Base-by-base conservation (phyloP, 192 early-diverging fungal species). In the Coemansia sp. region DNA sequence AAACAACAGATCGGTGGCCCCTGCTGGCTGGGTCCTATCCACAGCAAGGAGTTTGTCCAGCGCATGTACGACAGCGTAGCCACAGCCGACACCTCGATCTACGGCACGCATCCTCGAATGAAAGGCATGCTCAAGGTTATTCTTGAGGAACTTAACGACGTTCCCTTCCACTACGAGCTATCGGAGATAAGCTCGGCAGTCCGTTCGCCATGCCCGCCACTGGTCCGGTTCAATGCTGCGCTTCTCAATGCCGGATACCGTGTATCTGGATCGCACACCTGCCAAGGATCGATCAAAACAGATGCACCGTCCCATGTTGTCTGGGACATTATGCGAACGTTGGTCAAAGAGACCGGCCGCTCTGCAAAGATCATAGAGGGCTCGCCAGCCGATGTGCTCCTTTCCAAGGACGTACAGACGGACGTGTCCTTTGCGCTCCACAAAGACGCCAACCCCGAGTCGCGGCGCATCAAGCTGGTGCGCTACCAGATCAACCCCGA, bases 401-500 rank as follows among this genome's bases (percentile, higher is more conserved):
- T 98, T 41, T 38, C 59, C 24, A 48, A 71, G 71, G 53, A 78
- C 9, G 41, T 60, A 14, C 33, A 59, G 11, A 78, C 87, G 57
- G 82, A 88, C 34, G 91, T 90, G 26, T 88, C 92, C 66, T 99
- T 97, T 76, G 86, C 76, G 23, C 63, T 67, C 23, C 92, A 95
- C 72, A 83, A 88, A 38, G 84, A 92, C 16, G 89, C 91, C 0
- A 85, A 89, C 53, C 88, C 94, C 2, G 86, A 88, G 36, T 95
- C 93, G 15, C 83, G 90, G 56, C 89, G 89, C 56, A 84, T 89
- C 33, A 89, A 93, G 65, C 87, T 99, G 8, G 94, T 97, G 26
- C 88, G 98, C 63, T 98, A 91, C 78, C 97, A 99, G 73, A 80
- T 92, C 62, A 99, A 99, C 69, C 98, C 98, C n/a, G 89, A 89